Base-by-base conservation (phyloP, 257 asterid genomes). In the Solanum gracilifrons region DNA sequence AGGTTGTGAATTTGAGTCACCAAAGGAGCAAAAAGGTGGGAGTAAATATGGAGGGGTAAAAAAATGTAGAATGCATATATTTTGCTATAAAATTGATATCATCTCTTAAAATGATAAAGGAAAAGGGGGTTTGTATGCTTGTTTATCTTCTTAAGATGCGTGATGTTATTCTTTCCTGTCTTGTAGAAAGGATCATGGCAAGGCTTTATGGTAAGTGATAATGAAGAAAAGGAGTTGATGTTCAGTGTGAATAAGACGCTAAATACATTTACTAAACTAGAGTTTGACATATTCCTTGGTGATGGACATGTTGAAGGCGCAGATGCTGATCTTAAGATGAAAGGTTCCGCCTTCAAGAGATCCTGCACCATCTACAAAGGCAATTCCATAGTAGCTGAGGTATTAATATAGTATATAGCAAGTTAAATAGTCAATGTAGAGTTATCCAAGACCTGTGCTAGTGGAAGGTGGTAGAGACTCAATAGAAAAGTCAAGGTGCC, bases 291-390 rank as follows among this genome's bases (percentile, higher is more conserved):
- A 87, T 86, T 89, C 68, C 92, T 93, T 69, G 73, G 60, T 73
- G 93, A 86, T 21, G 94, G 90, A 85, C 88, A 85, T 75, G 71
- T 71, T 27, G 92, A 92, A 87, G 94, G 88, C 62, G 55, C 92
- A 25, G 90, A 90, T 87, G 88, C 93, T 16, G 93, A 92, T 94
- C 88, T 95, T 75, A 91, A 46, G 91, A 97, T 97, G 99, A 95
- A 69, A 90, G 99, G 99, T 86, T 90, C 92, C 87, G 99, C 97
- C 87, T 95, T 92, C 93, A 90, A 88, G 90, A 93, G 98, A 92
- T 88, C 98, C 20, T 97, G 99, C 93, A 95, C 99, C 86, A 91
- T 97, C n/a, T 95, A 94, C 88, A 93, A 91, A 87, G 95, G 89
- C 46, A 82, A 95, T 87, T 91, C 97, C 46, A 94, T 97, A 68